Evolutionary conservation across 768 basidiomycete species (phyloP).

Genomic region (Fomitopsis serialis): DNA sequence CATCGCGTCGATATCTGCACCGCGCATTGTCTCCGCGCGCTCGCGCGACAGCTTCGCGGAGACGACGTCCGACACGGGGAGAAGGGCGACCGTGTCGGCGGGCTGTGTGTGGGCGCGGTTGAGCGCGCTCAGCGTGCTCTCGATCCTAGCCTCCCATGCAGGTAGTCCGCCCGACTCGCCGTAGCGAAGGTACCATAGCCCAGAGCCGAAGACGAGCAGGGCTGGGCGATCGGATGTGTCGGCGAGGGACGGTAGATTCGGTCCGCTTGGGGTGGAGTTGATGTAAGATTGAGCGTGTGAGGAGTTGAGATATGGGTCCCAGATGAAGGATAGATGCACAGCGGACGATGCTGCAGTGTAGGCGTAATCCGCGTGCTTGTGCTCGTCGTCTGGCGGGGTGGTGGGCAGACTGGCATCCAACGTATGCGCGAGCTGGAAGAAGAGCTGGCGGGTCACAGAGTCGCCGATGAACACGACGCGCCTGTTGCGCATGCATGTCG

Average conservation of each 20-base stretch:
- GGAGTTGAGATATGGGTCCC: conserved; percentile 87
- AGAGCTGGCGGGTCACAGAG: conserved; percentile 74
- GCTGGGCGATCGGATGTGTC: conserved; percentile 36
- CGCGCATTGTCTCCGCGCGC: conserved; percentile 62
- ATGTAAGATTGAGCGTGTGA: conserved; percentile 48
- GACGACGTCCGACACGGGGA: conserved; percentile 75
- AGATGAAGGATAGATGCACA: conserved; percentile 54
- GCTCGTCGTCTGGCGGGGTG: conserved; percentile 45
- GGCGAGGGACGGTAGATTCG: conserved; percentile 3
- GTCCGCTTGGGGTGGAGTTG: conserved; percentile 11
- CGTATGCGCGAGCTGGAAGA: conserved; percentile 64
- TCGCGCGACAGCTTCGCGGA: conserved; percentile 57
- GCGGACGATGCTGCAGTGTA: conserved; percentile 38
- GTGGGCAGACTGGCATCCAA: conserved; percentile 54
- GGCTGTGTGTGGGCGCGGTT: conserved; percentile 30
- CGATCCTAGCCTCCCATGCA: conserved; percentile 74
- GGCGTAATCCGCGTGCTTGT: conserved; percentile 65
- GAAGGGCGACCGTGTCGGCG: conserved; percentile 70
- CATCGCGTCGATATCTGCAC: conserved; percentile 85
- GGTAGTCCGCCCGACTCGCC: conserved; percentile 70
- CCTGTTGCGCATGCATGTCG: conserved; percentile 50
- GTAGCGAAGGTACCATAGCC: conserved; percentile 87
- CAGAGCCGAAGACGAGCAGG: conserved; percentile 78
- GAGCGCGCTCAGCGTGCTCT: conserved; percentile 52
- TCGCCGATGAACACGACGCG: conserved; percentile 80